Evolutionary conservation across 768 basidiomycete genomes (phyloP).

Genomic region (Trametes cinnabarina): DNA sequence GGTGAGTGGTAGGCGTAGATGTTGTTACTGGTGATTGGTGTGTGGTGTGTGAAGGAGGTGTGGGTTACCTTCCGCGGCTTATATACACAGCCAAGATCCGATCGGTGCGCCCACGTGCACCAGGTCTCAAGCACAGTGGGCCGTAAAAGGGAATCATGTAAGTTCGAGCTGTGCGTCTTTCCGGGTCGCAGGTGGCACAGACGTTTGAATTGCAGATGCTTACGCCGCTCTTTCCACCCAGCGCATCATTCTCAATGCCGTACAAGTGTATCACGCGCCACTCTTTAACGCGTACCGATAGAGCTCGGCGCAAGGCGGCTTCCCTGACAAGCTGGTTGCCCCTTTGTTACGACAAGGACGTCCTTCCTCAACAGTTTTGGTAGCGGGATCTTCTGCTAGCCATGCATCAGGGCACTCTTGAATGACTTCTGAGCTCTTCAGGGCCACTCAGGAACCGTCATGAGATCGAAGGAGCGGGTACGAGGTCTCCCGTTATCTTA

Average conservation of each 20-base stretch:
- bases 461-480: not conserved
- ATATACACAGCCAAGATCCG: slow-evolving; percentile 15
- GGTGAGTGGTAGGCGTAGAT: no score
- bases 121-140: not conserved
- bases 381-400: not conserved
- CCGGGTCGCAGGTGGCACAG: slow-evolving; percentile 7
- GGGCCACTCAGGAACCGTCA: not conserved
- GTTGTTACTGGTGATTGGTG: no score
- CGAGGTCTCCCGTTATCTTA: not conserved
- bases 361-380: no score
- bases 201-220: not conserved
- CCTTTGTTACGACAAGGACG: not conserved
- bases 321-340: not conserved
- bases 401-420: not conserved
- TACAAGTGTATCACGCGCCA: not conserved
- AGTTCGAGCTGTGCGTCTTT: slow-evolving; percentile 12
- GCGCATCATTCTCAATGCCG: slow-evolving; percentile 6
- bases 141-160: slow-evolving; percentile 12
- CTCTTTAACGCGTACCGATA: not conserved
- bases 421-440: no score
- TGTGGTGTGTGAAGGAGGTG: slow-evolving; percentile 1
- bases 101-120: slow-evolving; percentile 7
- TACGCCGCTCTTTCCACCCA: not conserved
- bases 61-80: not conserved
- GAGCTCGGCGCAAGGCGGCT: not conserved